Evolutionary conservation across 768 basidiomycete genomes (phyloP).

Genomic region (Obba rivulosa): DNA sequence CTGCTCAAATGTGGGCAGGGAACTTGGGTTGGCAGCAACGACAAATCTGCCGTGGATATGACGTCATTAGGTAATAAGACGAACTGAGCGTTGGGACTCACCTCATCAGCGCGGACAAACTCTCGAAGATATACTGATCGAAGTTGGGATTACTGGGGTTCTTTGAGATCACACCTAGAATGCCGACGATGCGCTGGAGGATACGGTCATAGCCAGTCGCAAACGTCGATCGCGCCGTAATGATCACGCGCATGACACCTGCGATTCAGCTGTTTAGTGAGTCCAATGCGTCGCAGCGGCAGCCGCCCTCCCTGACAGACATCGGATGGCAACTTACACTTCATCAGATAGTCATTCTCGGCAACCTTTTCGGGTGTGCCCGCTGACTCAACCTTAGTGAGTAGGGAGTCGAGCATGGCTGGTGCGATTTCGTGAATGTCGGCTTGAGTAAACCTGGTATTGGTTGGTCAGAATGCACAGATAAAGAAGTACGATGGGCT

Average conservation of each 20-base stretch:
- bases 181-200: constrained; percentile 70
- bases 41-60: constrained; percentile 54
- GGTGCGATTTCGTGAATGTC: constrained; percentile 85
- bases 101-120: constrained; percentile 91
- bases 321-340: constrained; percentile 51
- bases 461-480: not conserved
- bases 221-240: constrained; percentile 80
- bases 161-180: constrained; percentile 84
- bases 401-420: constrained; percentile 62
- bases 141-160: constrained; percentile 98
- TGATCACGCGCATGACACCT: constrained; percentile 92
- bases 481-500: constrained; percentile 23
- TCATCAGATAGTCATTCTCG: constrained; percentile 98
- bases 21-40: constrained; percentile 60
- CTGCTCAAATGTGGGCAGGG: constrained; percentile 72
- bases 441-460: constrained; percentile 71
- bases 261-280: not conserved
- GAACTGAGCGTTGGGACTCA: constrained; percentile 22
- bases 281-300: not conserved
- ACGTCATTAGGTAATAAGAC: not conserved
- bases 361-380: constrained; percentile 87
- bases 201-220: constrained; percentile 60
- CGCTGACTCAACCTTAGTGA: constrained; percentile 74
- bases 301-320: not conserved
- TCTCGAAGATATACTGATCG: constrained; percentile 97